These are phyloP conservation scores for Tylopilus sp. DNA, from an alignment of 768 basidiomycete species.

Conservation along the genomic window DNA sequence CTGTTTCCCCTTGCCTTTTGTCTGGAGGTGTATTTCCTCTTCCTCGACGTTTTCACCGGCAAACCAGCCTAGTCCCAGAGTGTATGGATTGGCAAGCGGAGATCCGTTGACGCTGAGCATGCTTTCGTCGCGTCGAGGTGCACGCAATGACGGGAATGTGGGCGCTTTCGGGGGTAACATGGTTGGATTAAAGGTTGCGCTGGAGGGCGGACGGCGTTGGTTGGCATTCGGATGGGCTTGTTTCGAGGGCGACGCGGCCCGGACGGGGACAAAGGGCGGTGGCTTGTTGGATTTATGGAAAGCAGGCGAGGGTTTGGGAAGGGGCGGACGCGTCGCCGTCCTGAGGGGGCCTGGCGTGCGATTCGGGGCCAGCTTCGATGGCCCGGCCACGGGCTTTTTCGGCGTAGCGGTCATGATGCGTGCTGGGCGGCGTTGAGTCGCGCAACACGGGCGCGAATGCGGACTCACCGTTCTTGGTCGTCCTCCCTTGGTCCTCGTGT, in stretches of 20 bases:
- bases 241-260: slow-evolving; percentile 55
- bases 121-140: slow-evolving; percentile 71
- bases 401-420: slow-evolving; percentile 48
- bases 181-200: slow-evolving; percentile 67
- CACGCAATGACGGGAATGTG: slow-evolving; percentile 48
- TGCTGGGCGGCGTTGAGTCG: slow-evolving; percentile 29
- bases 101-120: slow-evolving; percentile 83
- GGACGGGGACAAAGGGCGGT: slow-evolving; percentile 30
- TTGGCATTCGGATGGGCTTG: slow-evolving; percentile 6
- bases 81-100: slow-evolving; percentile 75
- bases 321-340: slow-evolving; percentile 25
- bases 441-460: background rate
- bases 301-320: slow-evolving; percentile 33
- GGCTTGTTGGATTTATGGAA: slow-evolving; percentile 33
- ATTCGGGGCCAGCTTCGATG: slow-evolving; percentile 39
- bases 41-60: slow-evolving; percentile 33
- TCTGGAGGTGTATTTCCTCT: slow-evolving; percentile 11
- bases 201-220: slow-evolving; percentile 49
- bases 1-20: slow-evolving; percentile 27
- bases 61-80: slow-evolving; percentile 62
- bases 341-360: slow-evolving; percentile 43
- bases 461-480: slow-evolving; percentile 54
- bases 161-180: slow-evolving; percentile 45
- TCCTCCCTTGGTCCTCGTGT: slow-evolving; percentile 32
- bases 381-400: slow-evolving; percentile 44